Conservation (phyloP, 768 basidiomycete genomes). For the Stropharia rugosoannulata region DNA sequence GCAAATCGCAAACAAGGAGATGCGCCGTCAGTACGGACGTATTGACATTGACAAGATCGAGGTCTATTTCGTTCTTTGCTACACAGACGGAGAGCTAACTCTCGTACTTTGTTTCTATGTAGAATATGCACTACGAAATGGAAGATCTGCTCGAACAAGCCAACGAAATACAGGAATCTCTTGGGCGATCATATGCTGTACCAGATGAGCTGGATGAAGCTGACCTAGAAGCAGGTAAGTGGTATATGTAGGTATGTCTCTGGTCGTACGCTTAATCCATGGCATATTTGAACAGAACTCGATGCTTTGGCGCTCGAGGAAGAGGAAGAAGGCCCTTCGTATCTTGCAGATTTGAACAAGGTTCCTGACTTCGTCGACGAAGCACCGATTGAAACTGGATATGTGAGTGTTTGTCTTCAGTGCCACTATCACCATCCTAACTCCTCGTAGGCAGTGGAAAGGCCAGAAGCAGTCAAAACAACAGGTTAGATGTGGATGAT, state of each 20-base stretch:
- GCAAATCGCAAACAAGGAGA: conserved; percentile 93
- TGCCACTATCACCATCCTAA: not conserved
- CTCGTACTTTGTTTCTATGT: not conserved
- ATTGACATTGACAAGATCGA: conserved; percentile 98
- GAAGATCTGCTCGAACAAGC: conserved; percentile 95
- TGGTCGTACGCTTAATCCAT: not conserved
- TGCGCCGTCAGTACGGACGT: conserved; percentile 96
- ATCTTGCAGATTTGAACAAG: conserved; percentile 83
- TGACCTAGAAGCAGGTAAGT: conserved; percentile 90
- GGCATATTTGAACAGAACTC: conserved; percentile 62
- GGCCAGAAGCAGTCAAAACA: conserved; percentile 57
- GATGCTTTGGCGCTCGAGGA: conserved; percentile 92
- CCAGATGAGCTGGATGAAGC: conserved; percentile 98
- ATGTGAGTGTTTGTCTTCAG: conserved; percentile 39
- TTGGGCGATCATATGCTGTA: conserved; percentile 92
- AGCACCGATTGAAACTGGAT: conserved; percentile 66
- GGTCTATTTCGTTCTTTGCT: conserved; percentile 43
- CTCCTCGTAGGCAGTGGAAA: conserved; percentile 34
- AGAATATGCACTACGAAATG: conserved; percentile 98
- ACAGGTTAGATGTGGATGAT: conserved; percentile 31
- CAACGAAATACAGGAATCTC: conserved; percentile 94
- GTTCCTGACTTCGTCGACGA: conserved; percentile 93
- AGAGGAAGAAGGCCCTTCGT: conserved; percentile 89
- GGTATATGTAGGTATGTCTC: not conserved
- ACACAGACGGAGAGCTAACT: not conserved